phyloP scores from a whole-genome alignment of 306 rosid genomes.

The Prunus dulcis region DNA sequence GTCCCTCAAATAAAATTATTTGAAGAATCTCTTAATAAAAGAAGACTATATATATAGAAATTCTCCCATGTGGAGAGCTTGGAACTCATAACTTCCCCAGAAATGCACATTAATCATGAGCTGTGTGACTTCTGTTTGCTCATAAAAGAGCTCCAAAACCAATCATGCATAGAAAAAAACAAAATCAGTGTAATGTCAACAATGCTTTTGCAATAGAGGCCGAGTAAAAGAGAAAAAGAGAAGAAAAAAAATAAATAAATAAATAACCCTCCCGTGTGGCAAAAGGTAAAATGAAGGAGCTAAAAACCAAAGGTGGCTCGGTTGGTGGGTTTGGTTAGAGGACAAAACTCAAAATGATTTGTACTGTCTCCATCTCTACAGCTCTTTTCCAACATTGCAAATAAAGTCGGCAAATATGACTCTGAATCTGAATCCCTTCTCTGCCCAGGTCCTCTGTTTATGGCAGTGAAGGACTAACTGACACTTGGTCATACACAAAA shows the following conservation, averaged over 20 bases:
- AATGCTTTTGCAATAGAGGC: background rate
- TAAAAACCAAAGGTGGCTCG: background rate
- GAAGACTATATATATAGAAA: too few species aligned
- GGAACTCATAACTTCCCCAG: background rate
- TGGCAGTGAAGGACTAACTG: constrained; percentile 27
- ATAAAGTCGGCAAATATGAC: constrained; percentile 10
- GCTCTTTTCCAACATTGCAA: constrained; percentile 19
- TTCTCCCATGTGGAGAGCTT: background rate
- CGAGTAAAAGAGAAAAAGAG: background rate
- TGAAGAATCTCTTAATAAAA: too few species aligned
- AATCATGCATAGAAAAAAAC: background rate
- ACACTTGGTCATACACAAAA: constrained; percentile 32
- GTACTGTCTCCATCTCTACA: constrained; percentile 36
- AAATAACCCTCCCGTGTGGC: background rate
- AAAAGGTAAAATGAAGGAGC: background rate
- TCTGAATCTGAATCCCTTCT: constrained; percentile 24
- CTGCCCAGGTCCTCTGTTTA: constrained; percentile 36
- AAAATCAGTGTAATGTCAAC: background rate
- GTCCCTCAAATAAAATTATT: too few species aligned
- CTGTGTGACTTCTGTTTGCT: background rate
- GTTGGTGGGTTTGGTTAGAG: constrained; percentile 10
- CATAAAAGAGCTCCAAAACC: background rate
- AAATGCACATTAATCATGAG: background rate
- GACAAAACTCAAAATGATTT: constrained; percentile 35
- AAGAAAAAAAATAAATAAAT: fast-evolving